Percentiles rank a stretch among this genome's conserved stretches.
phyloP scores from a whole-genome alignment of 495 filamentous ascomycete genomes.

The Oidiodendron maius region DNA sequence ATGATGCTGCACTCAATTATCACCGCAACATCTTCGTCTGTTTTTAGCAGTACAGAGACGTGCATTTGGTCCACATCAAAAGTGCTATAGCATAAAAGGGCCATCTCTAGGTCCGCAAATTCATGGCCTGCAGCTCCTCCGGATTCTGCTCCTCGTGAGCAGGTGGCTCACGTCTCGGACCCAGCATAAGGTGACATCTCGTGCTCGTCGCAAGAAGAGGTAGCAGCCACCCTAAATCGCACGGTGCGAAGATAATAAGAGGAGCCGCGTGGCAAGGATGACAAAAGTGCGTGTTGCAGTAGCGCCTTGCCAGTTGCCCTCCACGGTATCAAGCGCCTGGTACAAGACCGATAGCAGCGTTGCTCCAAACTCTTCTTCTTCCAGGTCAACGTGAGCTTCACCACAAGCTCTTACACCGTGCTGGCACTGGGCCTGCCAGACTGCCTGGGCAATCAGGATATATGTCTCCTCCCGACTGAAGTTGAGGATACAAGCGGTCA shows the following conservation, averaged over 20 bases:
- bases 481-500: constrained; percentile 23
- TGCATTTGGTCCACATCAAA: constrained; percentile 6
- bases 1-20: constrained; percentile 10
- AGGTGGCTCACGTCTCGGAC: constrained; percentile 1
- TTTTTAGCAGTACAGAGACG: background rate
- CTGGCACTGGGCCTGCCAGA: constrained; percentile 26
- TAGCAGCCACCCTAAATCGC: constrained; percentile 7
- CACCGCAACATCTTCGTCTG: background rate
- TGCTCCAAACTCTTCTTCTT: constrained; percentile 19
- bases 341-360: constrained; percentile 19
- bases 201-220: constrained; percentile 9
- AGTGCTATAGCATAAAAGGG: constrained; percentile 23
- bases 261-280: constrained; percentile 18
- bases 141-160: constrained; percentile 2
- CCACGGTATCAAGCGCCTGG: constrained; percentile 16
- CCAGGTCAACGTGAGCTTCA: constrained; percentile 23
- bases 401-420: constrained; percentile 5
- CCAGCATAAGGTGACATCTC: constrained; percentile 10
- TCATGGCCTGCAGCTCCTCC: constrained; percentile 15
- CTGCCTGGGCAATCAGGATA: constrained; percentile 29
- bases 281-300: constrained; percentile 23
- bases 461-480: constrained; percentile 28
- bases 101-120: constrained; percentile 23
- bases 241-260: constrained; percentile 21
- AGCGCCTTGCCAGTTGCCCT: constrained; percentile 34